Percentiles rank a stretch among this genome's conserved stretches.
phyloP scores from a whole-genome alignment of 192 early-diverging fungal species.

The Podochytrium sp. region DNA sequence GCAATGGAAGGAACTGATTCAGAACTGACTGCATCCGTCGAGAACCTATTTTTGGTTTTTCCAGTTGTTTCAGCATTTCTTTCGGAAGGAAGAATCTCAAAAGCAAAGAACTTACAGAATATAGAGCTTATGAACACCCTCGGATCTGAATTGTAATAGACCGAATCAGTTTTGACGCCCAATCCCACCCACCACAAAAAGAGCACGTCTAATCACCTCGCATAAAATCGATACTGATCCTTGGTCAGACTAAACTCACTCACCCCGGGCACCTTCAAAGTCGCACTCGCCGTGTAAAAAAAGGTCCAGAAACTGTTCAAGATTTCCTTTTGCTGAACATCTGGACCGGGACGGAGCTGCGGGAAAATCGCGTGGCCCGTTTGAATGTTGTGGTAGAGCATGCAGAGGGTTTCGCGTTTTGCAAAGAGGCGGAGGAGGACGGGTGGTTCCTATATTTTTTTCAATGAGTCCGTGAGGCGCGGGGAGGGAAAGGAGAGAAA shows the following conservation, averaged over 20 bases:
- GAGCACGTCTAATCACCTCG: constrained; percentile 34
- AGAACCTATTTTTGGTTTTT: constrained; percentile 29
- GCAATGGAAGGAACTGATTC: constrained; percentile 49
- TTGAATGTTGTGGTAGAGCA: constrained; percentile 68
- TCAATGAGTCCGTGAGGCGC: background rate
- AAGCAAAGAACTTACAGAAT: constrained; percentile 45
- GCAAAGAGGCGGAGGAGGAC: constrained; percentile 62
- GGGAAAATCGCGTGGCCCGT: constrained; percentile 63
- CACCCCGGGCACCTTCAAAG: constrained; percentile 51
- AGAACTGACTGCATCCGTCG: constrained; percentile 45
- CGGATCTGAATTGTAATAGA: constrained; percentile 45
- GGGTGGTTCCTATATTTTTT: constrained; percentile 57
- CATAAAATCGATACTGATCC: constrained; percentile 58
- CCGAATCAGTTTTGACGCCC: constrained; percentile 13
- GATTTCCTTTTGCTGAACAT: constrained; percentile 64
- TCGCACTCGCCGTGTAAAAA: constrained; percentile 53
- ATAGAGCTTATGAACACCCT: constrained; percentile 59
- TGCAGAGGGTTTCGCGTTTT: constrained; percentile 63
- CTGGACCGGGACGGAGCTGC: constrained; percentile 60
- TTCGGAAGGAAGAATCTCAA: constrained; percentile 10
- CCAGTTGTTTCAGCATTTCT: background rate
- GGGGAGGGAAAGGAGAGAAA: background rate
- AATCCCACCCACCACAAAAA: background rate
- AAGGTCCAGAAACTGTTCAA: constrained; percentile 58
- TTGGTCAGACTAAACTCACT: constrained; percentile 52